Base-by-base conservation (phyloP, 108 stramenopile genomes). In the Fragilaria radians region DNA sequence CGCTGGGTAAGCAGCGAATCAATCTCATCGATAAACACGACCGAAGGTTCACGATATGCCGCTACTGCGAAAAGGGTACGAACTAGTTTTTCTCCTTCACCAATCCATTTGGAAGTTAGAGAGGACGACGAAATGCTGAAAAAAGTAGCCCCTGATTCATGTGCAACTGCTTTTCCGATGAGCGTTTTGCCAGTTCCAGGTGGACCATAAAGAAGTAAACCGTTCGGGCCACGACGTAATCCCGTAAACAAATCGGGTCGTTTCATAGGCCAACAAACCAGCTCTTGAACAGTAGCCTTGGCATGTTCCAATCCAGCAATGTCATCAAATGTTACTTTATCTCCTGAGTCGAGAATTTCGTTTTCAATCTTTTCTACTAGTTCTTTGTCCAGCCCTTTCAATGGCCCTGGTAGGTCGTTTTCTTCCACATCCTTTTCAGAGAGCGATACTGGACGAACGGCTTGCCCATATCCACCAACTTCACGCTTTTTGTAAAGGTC, bases 41-140 rank as follows among this genome's bases (percentile, higher is more conserved):
- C 93, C 1, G 93, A 67, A 3, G 98, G 96, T 59, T 94, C 67
- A 25, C 82, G 79, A 59, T 90, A 94, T 18, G 80, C 85, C 0
- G 99, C 99, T 29, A 98, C 95, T 1, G 93, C 96, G 69, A 98
- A 99, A 21, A 99, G 66, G 31, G 97, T 94, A 4, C 91, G 69
- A 17, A 99, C 99, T 34, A 98, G 67, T 70, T 97, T 97, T 72
- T 99, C 99, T 29, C 97, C 96, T 53, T 99, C 97, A 1, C 99
- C 99, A 48, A 99, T 98, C 98, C 98, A 99, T 72, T 99, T 99
- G 74, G 88, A 91, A 22, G 95, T 98, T 21, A 99, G 73, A 0
- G 98, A 97, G 17, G 96, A 97, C 58, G 95, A 91, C 5, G 95
- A 96, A 50, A 99, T 98, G 34, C 82, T 85, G 67, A 99, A 99